Evolutionary conservation across 148 eudicot genomes (phyloP), one percentile per base, ranked within the genome.

Genomic region (Rhododendron mucronatum): DNA sequence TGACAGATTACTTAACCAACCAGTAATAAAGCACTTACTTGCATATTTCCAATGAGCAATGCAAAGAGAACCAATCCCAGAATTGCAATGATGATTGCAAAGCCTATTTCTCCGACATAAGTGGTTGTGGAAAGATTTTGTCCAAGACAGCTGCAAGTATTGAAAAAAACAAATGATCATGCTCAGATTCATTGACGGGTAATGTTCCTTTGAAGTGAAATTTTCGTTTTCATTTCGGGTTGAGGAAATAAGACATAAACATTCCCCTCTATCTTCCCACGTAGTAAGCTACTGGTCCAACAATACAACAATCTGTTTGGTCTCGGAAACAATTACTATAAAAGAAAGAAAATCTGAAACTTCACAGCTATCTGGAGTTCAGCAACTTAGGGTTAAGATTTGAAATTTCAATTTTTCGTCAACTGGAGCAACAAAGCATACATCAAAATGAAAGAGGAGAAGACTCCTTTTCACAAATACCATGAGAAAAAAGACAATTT

Each of bases 21-120:
- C 81, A 39, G 16, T 39, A 16, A 3, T 7, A 13, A 4, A 75
- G 30, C 78, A 80, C 89, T 89, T 91, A 96, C 98, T 86, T 96
- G 98, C 98, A 96, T 94, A 90, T 96, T 96, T 14, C 98, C 98
- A 33, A 96, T 96, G 9, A 96, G 93, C 83, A 93, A 87, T 7
- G 98, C 98, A 80, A 96, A 96, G 75, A 96, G 91, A 85, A 96
- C 95, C 89, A 96, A 84, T 67, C 98, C 98, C 9, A 96, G 87
- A 78, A 87, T 91, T 3, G 96, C 98, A 33, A 93, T 86, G 7
- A 93, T 76, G 84, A 93, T 93, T 9, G 98, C 94, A 50, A 94
- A 94, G 53, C 82, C 28, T 48, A 91, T 94, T 86, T 96, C 98
- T 71, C 94, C 96, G 1, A 95, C 84, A 30, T 92, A 88, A 65